Percentiles rank a stretch among this genome's conserved stretches.
phyloP scores from a whole-genome alignment of 2,329 filamentous ascomycete species.

The Fusarium sp. region DNA sequence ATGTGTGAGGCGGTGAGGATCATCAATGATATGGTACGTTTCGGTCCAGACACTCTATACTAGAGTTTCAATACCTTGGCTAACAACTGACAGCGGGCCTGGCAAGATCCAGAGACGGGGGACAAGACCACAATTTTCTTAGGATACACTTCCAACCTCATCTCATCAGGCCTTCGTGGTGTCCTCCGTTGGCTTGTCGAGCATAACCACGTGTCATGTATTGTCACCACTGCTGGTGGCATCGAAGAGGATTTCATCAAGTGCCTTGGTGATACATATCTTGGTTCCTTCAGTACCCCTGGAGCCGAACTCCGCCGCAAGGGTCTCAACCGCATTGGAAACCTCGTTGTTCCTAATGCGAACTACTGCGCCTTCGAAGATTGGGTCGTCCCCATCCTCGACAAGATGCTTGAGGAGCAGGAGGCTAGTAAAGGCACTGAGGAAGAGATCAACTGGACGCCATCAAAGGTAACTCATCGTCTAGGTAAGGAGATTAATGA shows the following conservation, averaged over 20 bases:
- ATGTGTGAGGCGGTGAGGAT: conserved; percentile 89
- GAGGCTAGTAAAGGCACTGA: conserved; percentile 77
- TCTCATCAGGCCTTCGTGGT: conserved; percentile 92
- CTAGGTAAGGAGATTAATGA: conserved; percentile 95
- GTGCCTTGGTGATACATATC: conserved; percentile 92
- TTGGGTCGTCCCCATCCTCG: conserved; percentile 96
- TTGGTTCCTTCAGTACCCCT: conserved; percentile 82
- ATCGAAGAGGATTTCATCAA: conserved; percentile 99
- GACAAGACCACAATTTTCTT: conserved; percentile 92
- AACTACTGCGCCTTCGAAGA: conserved; percentile 98
- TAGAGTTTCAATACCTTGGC: background rate
- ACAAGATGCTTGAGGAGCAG: conserved; percentile 92
- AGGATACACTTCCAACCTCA: conserved; percentile 96
- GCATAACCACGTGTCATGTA: conserved; percentile 89
- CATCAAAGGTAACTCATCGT: conserved; percentile 88
- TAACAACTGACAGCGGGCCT: conserved; percentile 66
- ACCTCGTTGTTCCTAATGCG: conserved; percentile 92
- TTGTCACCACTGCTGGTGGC: conserved; percentile 95
- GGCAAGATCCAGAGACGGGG: conserved; percentile 81
- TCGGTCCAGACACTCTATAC: background rate
- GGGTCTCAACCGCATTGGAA: conserved; percentile 95
- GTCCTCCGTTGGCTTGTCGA: conserved; percentile 92
- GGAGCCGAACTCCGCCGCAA: conserved; percentile 82
- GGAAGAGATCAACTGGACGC: conserved; percentile 86
- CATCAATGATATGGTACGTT: conserved; percentile 88